Base-by-base conservation (phyloP, 495 filamentous ascomycete species). In the Aspergillus diversus region DNA sequence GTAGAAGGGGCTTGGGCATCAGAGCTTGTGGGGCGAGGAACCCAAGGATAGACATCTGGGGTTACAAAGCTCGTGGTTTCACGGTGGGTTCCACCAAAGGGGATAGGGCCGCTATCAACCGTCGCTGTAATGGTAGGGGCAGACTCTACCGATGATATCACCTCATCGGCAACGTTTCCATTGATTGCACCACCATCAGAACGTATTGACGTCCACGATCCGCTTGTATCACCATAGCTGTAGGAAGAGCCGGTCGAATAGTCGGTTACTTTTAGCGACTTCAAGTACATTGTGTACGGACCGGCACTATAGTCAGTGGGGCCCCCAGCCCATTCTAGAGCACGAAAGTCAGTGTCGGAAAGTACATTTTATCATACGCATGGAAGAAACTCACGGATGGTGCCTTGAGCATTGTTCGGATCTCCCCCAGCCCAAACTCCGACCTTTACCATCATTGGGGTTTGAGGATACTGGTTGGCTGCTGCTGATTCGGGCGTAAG, bases 391-490 rank as follows among this genome's bases (percentile, higher is more conserved):
- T 77, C 72, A 86, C 83, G 66, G 60, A 97, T 90, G 13, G 94
- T 97, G 59, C 83, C 83, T 52, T 73, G 67, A 16, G 81, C 66
- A 64, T 90, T 85, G 32, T 77, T 78, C 0, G 88, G 78, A 67
- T 95, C 92, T 60, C 92, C 92, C 58, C 91, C 93, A 61, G 90
- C 90, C 93, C 93, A 97, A 65, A 89, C 88, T 39, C 93, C 92
- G 52, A 96, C 77, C 65, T 87, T 90, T 56, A 96, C 77, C 74
- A 87, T 89, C 90, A 92, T 92, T 11, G 93, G 93, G 0, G 92
- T 92, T 69, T 96, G 92, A 5, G 93, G 93, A 68, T 89, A 97
- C 59, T 86, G 75, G 33, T 86, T 86, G 63, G 82, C 78, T 66
- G 88, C 84, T 31, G 89, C 89, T 52, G 87, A 83, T 39, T 80